Evolutionary conservation across 2,329 filamentous ascomycete species (phyloP), one percentile per base, ranked within the genome.

Genomic region (Calonectria leucothoes): DNA sequence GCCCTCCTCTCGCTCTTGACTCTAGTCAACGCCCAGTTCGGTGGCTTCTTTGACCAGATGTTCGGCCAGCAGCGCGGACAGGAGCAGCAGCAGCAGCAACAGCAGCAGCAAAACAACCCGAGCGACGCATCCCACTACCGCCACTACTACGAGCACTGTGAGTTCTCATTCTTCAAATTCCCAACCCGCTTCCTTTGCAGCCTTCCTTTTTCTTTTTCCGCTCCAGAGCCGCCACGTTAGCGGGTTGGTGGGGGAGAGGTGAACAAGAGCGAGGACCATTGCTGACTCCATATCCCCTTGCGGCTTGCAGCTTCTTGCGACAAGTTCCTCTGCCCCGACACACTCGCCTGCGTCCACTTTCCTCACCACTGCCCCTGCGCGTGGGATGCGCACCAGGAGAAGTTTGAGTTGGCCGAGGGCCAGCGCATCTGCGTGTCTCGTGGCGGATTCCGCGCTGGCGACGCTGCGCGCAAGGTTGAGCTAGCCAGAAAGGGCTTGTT

Each of bases 341-440:
- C 97, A 0, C 91, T 99, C 73, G 94, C 96, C 42, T 99, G 97
- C 87, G 97, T 99, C 8, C 93, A 97, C 83, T 97, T 98, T 86
- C 96, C 97, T 1, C 96, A 98, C 84, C 97, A 99, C 86, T 99
- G 97, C 85, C 97, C 97, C 33, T 99, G 97, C 86, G 89, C 95
- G 2, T 98, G 94, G 87, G 92, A 94, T 1, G 85, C 88, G 11
- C 88, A 94, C 74, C 93, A 96, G 82, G 94, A 96, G 77, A 97
- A 97, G 82, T 91, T 95, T 75, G 94, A 94, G 84, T 80, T 93
- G 35, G 91, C 89, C 6, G 93, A 96, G 5, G 94, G 94, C 0
- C 91, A 92, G 77, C 90, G 93, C 49, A 87, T 95, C 59, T 97
- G 94, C 81, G 88, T 93, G 0, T 94, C 92, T 55, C 95, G 92